Base-by-base conservation (phyloP, 176 grass and related monocot genomes). In the Coix lacrymajobi region DNA sequence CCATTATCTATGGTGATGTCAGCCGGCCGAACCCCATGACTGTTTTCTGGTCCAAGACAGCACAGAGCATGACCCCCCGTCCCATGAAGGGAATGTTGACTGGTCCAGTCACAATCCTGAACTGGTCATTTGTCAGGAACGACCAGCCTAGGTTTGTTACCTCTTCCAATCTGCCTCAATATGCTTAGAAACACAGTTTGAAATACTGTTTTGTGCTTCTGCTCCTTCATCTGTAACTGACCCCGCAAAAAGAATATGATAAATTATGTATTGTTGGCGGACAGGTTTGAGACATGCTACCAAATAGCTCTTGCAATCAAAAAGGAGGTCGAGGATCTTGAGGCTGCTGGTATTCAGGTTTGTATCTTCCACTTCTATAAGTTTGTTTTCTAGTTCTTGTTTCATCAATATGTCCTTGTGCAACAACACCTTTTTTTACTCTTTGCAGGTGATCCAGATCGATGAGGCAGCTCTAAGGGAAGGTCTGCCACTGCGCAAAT, bases 41-140 rank as follows among this genome's bases (percentile, higher is more conserved):
- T 8, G 95, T 98, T 14, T 98, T 93, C 81, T 98, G 95, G 95
- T 98, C 95, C 44, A 90, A 73, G 56, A 88, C 82, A 40, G 95
- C 95, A 31, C 95, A 98, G 79, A 88, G 82, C 87, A 98, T 98
- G 95, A 98, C 95, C 45, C 25, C 95, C 62, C 95, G 90, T 32
- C 95, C 95, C 52, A 95, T 98, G 90, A 98, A 98, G 90, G 95
- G 95, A 89, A 98, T 98, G 95, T n/a, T 98, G 71, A 98, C 95
- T 29, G 95, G 95, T 24, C 95, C 95, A 2, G 95, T 98, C 40
- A 98, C 95, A 78, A 98, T 98, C 79, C 95, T 98, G 10, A 98
- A 98, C 82, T 98, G 95, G 95, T 98, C 95, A 33, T 98, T 98
- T 86, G 92, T 98, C 45, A 92, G 95, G 82, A 98, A 98, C 33